Evolutionary conservation across 179 eudicot genomes (phyloP).

Genomic region (Silene vulgaris): DNA sequence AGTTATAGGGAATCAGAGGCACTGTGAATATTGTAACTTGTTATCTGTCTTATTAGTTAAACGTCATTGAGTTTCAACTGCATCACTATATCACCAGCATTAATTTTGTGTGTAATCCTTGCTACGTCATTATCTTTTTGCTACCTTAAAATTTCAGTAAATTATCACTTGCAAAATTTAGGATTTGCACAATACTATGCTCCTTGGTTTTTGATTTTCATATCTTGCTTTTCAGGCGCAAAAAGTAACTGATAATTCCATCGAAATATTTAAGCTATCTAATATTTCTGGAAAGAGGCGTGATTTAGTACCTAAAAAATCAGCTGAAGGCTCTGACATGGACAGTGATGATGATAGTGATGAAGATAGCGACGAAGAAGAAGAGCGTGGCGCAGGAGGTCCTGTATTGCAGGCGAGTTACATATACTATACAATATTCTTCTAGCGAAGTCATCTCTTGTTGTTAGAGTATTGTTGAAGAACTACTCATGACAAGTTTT

Average conservation of each 20-base stretch:
- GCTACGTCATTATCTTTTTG: neutral
- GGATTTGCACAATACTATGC: no score
- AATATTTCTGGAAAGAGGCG: constrained; percentile 78
- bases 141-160: neutral
- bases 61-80: neutral
- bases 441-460: neutral
- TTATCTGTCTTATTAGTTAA: neutral
- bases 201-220: neutral
- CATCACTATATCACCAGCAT: neutral
- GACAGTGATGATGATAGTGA: constrained; percentile 77
- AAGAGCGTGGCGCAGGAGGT: constrained; percentile 34
- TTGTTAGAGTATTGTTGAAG: neutral
- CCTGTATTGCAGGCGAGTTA: constrained; percentile 76
- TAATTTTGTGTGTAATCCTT: neutral
- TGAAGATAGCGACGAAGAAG: constrained; percentile 45
- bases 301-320: constrained; percentile 52
- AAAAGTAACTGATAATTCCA: constrained; percentile 54
- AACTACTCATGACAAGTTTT: neutral
- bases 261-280: constrained; percentile 75
- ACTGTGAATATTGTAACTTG: neutral
- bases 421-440: neutral
- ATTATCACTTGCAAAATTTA: neutral
- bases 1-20: neutral
- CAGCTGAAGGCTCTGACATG: constrained; percentile 53
- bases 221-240: constrained; percentile 55